These are phyloP conservation scores for Alternaria conjuncta DNA, from an alignment of 2,329 filamentous ascomycete genomes.

Conservation along the genomic window DNA sequence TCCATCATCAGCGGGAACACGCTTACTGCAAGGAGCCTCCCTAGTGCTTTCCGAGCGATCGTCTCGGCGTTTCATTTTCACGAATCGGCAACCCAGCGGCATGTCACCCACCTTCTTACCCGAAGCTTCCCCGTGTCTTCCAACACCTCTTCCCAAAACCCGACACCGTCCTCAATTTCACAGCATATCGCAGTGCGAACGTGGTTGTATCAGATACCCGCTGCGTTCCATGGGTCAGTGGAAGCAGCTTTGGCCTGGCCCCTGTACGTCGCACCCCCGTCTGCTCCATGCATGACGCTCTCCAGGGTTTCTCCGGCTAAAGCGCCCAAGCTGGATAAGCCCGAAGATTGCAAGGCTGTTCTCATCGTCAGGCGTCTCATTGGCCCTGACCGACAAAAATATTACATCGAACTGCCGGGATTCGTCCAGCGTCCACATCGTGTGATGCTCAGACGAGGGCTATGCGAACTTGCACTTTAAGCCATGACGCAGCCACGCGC, in stretches of 20 bases:
- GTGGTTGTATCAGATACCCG: not conserved
- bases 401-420: constrained; percentile 29
- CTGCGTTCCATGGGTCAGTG: not conserved
- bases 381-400: constrained; percentile 15
- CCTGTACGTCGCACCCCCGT: not conserved
- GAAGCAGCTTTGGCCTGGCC: not conserved
- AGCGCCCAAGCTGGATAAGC: constrained; percentile 12
- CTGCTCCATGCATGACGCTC: not conserved
- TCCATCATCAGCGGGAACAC: constrained; percentile 32
- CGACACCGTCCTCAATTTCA: not conserved
- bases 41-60: constrained; percentile 36
- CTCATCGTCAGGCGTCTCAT: constrained; percentile 14
- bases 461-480: constrained; percentile 11
- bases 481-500: constrained; percentile 22
- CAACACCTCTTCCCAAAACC: not conserved
- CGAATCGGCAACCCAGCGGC: constrained; percentile 32
- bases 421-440: constrained; percentile 10
- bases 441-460: constrained; percentile 2
- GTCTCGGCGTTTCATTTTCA: constrained; percentile 29
- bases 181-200: not conserved
- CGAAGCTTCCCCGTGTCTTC: constrained; percentile 11
- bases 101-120: constrained; percentile 23
- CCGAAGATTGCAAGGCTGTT: constrained; percentile 13
- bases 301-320: constrained; percentile 29
- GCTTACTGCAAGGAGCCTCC: constrained; percentile 29